These are phyloP conservation scores for Cicer arietinum DNA, from an alignment of 306 rosid species.

Conservation along the genomic window DNA sequence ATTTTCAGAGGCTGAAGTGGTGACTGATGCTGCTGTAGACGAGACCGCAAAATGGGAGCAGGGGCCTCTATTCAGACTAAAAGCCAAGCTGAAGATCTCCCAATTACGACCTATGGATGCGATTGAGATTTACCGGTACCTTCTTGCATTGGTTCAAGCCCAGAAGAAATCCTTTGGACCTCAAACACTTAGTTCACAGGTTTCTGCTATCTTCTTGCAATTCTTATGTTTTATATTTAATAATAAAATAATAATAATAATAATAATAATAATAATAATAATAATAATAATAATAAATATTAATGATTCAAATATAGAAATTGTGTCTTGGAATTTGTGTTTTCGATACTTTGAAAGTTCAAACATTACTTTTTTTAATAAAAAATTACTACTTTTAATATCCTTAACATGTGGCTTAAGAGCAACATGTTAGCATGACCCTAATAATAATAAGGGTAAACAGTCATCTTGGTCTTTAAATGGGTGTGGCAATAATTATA, in stretches of 20 bases:
- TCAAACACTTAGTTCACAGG: constrained; percentile 60
- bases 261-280: too few species aligned
- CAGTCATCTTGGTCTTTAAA: too few species aligned
- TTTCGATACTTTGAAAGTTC: too few species aligned
- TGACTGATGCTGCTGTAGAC: constrained; percentile 90
- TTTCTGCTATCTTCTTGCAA: constrained; percentile 44
- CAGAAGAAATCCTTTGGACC: constrained; percentile 82
- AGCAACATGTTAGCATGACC: too few species aligned
- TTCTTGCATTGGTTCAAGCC: constrained; percentile 96
- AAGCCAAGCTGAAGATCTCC: constrained; percentile 83
- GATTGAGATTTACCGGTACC: constrained; percentile 83
- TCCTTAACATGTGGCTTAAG: too few species aligned
- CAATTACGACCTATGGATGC: constrained; percentile 82
- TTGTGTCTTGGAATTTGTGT: too few species aligned
- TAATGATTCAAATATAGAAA: too few species aligned
- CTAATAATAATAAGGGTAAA: too few species aligned
- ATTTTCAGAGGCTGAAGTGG: constrained; percentile 83
- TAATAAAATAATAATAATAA: background rate
- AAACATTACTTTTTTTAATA: too few species aligned
- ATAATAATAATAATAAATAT: too few species aligned
- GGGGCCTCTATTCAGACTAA: constrained; percentile 82
- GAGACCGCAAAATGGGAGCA: constrained; percentile 96
- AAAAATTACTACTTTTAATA: too few species aligned
- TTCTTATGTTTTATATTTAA: background rate
- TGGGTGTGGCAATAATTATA: too few species aligned